These are phyloP conservation scores for Lomentospora prolificans DNA, from an alignment of 2,329 filamentous ascomycete genomes.

Conservation along the genomic window DNA sequence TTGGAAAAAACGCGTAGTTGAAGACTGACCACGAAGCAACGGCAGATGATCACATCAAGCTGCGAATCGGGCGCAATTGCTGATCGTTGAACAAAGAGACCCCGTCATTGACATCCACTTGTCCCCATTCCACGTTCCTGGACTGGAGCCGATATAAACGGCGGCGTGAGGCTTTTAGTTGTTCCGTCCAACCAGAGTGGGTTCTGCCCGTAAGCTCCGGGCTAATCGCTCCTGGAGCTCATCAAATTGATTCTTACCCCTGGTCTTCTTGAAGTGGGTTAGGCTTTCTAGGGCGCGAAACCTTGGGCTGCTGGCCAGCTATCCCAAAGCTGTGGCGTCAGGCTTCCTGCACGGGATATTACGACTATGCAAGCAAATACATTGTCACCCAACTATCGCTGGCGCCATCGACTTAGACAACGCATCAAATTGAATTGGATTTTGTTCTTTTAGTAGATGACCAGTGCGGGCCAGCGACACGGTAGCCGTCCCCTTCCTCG, in stretches of 20 bases:
- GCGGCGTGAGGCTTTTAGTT: neutral
- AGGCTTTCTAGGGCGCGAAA: neutral
- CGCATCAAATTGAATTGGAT: neutral
- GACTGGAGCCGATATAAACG: neutral
- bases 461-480: too few relatives aligned
- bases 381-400: neutral
- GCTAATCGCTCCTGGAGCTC: neutral
- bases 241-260: too few relatives aligned
- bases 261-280: too few relatives aligned
- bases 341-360: neutral
- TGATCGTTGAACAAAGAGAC: too few relatives aligned
- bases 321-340: neutral
- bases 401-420: neutral
- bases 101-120: too few relatives aligned
- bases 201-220: neutral
- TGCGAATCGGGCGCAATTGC: too few relatives aligned
- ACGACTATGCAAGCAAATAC: neutral
- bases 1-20: too few relatives aligned
- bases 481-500: neutral
- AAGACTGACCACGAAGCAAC: too few relatives aligned
- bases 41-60: too few relatives aligned
- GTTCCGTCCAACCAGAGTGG: neutral
- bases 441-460: too few relatives aligned
- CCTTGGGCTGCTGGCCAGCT: neutral
- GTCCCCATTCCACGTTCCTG: neutral